Evolutionary conservation across 1,284 basidiomycete species (phyloP).

Genomic region (Trichosporon coremiiforme): DNA sequence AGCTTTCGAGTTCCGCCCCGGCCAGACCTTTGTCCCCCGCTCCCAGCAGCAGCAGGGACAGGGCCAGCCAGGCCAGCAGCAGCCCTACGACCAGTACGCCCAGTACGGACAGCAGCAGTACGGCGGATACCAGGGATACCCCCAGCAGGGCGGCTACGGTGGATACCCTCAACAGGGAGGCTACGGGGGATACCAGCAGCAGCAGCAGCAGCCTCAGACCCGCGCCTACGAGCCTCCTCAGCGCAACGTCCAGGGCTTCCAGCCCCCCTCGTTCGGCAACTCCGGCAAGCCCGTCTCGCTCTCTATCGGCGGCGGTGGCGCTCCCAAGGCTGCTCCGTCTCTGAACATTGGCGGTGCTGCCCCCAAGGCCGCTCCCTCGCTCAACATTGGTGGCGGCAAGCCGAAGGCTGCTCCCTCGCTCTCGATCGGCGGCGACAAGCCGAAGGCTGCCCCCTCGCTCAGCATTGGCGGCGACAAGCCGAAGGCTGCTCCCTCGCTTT

Average conservation of each 20-base stretch:
- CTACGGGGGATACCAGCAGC: constrained; percentile 35
- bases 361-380: constrained; percentile 45
- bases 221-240: constrained; percentile 33
- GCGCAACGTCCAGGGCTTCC: constrained; percentile 51
- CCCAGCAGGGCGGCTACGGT: constrained; percentile 23
- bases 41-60: constrained; percentile 42
- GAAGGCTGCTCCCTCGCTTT: constrained; percentile 40
- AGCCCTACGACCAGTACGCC: constrained; percentile 47
- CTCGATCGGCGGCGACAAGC: constrained; percentile 41
- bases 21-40: constrained; percentile 49
- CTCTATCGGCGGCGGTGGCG: constrained; percentile 43
- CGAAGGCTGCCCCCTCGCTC: constrained; percentile 45
- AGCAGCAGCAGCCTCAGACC: constrained; percentile 39
- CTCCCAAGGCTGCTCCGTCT: constrained; percentile 37
- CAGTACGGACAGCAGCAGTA: constrained; percentile 41
- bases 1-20: constrained; percentile 79
- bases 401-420: constrained; percentile 48
- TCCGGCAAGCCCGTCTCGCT: constrained; percentile 45
- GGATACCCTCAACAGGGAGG: constrained; percentile 35
- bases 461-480: constrained; percentile 41
- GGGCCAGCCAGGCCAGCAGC: constrained; percentile 34
- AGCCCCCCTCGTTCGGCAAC: constrained; percentile 45
- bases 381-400: constrained; percentile 53
- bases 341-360: constrained; percentile 46
- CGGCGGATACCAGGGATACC: constrained; percentile 30